Base-by-base conservation (phyloP, 164 flowering plant genomes). In the Nymphaea thermarum region DNA sequence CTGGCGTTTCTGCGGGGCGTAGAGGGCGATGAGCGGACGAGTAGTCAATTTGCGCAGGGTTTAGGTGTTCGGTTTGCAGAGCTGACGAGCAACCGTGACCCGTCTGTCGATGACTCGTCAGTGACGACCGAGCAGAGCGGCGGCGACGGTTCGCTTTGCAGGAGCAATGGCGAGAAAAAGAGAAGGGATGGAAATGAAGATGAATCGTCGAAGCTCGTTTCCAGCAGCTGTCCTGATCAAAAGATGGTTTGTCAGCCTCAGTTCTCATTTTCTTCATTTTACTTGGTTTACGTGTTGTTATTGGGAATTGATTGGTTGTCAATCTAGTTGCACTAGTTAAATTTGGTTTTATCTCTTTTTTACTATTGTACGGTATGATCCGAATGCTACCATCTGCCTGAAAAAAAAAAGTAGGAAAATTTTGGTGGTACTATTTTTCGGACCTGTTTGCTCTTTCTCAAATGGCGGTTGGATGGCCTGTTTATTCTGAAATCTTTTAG, bases 101-200 rank as follows among this genome's bases (percentile, higher is more conserved):
- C 77, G 41, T 81, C 89, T 15, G 74, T 66, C 60, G 93, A 82
- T 67, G 90, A 86, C 51, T 86, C 88, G 51, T 84, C 83, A 3
- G 87, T 83, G 61, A 51, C 57, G 57, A 85, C 90, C 10, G 90
- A 81, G 72, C 85, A 76, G 67, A 90, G 83, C 47, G 76, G 80
- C 63, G 82, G 83, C 44, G 77, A 81, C 6, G 78, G 74, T 51
- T 15, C 57, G 12, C 14, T 51, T 15, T 15, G 57, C 12, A 51
- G 57, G 14, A 4, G 57, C 8, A 51, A 51, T 51, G 14, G 12
- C 57, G 4, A 10, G 57, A 51, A 51, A 15, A 51, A 51, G 73
- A 63, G 83, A 76, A 43, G 67, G 60, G 60, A 25, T 45, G 75
- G 73, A 44, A 72, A 80, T 11, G 91, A 85, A 66, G 90, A 82